Evolutionary conservation across 2,329 filamentous ascomycete species (phyloP).

Genomic region (Trichoderma cornu-damae): DNA sequence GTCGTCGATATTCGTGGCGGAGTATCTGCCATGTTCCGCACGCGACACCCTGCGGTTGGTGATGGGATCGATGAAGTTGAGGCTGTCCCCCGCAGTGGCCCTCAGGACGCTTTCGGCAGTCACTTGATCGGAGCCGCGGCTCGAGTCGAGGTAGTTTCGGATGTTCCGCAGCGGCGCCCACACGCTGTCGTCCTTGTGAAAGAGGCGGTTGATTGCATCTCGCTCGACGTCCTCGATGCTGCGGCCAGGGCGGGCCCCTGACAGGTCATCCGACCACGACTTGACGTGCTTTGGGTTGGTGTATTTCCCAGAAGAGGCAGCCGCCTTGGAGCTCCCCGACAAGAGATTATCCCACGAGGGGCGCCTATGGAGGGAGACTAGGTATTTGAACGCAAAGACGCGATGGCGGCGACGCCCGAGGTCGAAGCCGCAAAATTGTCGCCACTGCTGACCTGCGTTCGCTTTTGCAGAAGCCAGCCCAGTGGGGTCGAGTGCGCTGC

Average conservation of each 20-base stretch:
- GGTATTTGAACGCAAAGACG: slow-evolving; percentile 41
- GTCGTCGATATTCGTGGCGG: slow-evolving; percentile 34
- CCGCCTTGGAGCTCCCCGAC: slow-evolving; percentile 20
- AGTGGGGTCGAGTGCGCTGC: slow-evolving; percentile 9
- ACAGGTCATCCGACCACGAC: slow-evolving; percentile 35
- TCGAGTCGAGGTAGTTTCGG: slow-evolving; percentile 31
- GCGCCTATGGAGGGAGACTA: slow-evolving; percentile 41
- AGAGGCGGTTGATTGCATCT: slow-evolving; percentile 41
- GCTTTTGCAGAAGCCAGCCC: slow-evolving; percentile 15
- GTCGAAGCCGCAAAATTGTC: slow-evolving; percentile 42
- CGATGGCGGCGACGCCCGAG: slow-evolving; percentile 40
- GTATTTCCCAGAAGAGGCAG: slow-evolving; percentile 30
- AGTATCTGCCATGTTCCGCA: slow-evolving; percentile 30
- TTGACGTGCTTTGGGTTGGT: slow-evolving; percentile 34
- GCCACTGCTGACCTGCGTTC: slow-evolving; percentile 27
- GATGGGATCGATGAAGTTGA: slow-evolving; percentile 49
- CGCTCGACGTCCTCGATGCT: slow-evolving; percentile 44
- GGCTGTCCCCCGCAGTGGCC: slow-evolving; percentile 23
- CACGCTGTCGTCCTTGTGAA: slow-evolving; percentile 30
- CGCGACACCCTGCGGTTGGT: slow-evolving; percentile 48
- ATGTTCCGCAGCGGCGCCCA: slow-evolving; percentile 32
- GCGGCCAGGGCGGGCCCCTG: slow-evolving; percentile 36
- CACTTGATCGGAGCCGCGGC: slow-evolving; percentile 21
- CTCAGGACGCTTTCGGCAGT: slow-evolving; percentile 25
- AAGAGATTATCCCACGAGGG: slow-evolving; percentile 42